Percentiles rank a stretch among this genome's conserved stretches.
These are phyloP conservation scores for Globisporangium paddicum DNA, from an alignment of 352 stramenopile species.

Conservation along the genomic window DNA sequence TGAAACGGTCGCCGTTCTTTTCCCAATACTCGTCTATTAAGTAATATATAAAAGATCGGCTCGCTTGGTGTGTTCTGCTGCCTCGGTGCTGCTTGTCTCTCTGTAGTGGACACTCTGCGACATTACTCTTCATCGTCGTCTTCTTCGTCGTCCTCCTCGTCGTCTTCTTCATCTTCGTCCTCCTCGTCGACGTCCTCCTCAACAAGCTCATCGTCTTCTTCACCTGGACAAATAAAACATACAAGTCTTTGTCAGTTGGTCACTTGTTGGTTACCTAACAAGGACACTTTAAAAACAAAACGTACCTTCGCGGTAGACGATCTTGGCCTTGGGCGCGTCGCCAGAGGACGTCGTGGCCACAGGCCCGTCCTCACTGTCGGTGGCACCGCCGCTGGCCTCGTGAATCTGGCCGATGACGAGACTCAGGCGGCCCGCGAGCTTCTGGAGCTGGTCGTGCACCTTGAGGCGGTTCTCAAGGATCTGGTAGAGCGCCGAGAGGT, in stretches of 20 bases:
- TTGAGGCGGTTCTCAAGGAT: slow-evolving; percentile 77
- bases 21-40: slow-evolving; percentile 12
- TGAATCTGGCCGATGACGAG: slow-evolving; percentile 84
- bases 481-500: slow-evolving; percentile 80
- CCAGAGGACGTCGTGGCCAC: slow-evolving; percentile 20
- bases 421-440: slow-evolving; percentile 75
- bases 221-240: slow-evolving; percentile 13
- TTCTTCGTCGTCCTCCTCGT: slow-evolving; percentile 26
- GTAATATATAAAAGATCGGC: slow-evolving; percentile 22
- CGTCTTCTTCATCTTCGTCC: slow-evolving; percentile 27
- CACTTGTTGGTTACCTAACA: not conserved
- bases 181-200: slow-evolving; percentile 20
- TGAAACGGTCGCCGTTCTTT: not conserved
- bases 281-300: not conserved
- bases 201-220: slow-evolving; percentile 24
- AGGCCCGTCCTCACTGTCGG: slow-evolving; percentile 18
- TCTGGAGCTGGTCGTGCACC: slow-evolving; percentile 79
- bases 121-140: slow-evolving; percentile 49
- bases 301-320: slow-evolving; percentile 63
- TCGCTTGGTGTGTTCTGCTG: not conserved
- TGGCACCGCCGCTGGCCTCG: slow-evolving; percentile 27
- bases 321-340: slow-evolving; percentile 43
- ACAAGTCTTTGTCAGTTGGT: not conserved
- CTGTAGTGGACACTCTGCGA: slow-evolving; percentile 24
- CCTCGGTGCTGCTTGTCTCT: slow-evolving; percentile 14